These are phyloP conservation scores for Collybia sordida DNA, from an alignment of 768 basidiomycete genomes.

Conservation along the genomic window DNA sequence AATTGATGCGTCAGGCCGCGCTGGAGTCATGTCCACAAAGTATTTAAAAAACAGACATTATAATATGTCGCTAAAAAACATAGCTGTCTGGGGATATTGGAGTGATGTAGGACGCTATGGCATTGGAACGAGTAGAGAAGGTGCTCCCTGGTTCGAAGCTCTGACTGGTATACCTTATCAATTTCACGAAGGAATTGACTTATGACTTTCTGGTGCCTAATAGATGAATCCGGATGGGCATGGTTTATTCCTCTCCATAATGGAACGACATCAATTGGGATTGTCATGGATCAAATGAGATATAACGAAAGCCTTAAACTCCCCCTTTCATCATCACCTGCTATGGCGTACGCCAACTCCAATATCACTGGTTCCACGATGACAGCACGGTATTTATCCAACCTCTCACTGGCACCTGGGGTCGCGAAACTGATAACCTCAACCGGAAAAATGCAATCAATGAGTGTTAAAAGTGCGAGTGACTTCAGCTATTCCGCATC, in stretches of 20 bases:
- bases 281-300: conserved; percentile 57
- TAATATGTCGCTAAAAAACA: conserved; percentile 68
- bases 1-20: conserved; percentile 75
- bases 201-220: not conserved
- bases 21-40: conserved; percentile 65
- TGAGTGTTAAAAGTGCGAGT: conserved; percentile 50
- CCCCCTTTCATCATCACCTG: conserved; percentile 25
- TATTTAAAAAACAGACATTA: conserved; percentile 71
- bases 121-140: conserved; percentile 45
- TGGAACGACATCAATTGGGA: conserved; percentile 59
- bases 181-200: not conserved
- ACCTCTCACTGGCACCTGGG: conserved; percentile 48
- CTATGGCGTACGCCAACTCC: conserved; percentile 22
- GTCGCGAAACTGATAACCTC: conserved; percentile 39
- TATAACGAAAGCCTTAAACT: conserved; percentile 40
- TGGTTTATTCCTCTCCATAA: conserved; percentile 74
- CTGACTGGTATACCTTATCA: conserved; percentile 50
- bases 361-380: conserved; percentile 25
- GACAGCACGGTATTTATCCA: conserved; percentile 40
- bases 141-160: conserved; percentile 71
- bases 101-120: conserved; percentile 51
- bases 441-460: conserved; percentile 34
- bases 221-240: conserved; percentile 71
- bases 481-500: conserved; percentile 69
- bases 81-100: conserved; percentile 84